phyloP scores from a whole-genome alignment of 257 asterid genomes.

The Nicotiana noctiflora region DNA sequence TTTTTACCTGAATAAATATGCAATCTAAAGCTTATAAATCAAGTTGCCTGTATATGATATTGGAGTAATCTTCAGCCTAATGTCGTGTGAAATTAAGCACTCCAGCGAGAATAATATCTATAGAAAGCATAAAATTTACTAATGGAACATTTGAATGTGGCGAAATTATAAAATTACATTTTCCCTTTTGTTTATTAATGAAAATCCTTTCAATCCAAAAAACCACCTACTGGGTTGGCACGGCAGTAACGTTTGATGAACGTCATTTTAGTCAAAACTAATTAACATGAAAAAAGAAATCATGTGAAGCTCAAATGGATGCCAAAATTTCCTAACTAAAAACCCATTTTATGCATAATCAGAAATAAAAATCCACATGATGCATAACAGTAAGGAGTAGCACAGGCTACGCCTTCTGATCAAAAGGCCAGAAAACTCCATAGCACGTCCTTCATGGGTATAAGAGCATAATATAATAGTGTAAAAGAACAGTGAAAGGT shows the following conservation, averaged over 20 bases:
- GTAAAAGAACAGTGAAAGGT: background rate
- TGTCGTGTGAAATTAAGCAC: no score
- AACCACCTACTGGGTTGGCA: background rate
- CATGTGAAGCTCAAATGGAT: background rate
- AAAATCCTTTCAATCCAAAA: background rate
- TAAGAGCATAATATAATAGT: background rate
- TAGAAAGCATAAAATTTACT: no score
- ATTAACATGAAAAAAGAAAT: background rate
- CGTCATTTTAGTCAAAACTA: background rate
- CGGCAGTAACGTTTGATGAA: background rate
- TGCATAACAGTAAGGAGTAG: background rate
- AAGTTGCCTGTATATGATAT: background rate
- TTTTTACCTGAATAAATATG: background rate
- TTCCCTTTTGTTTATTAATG: background rate
- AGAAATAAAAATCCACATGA: background rate
- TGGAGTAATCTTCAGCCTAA: background rate
- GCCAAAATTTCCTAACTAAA: background rate
- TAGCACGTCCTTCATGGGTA: background rate
- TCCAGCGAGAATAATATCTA: no score
- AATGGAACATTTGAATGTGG: background rate
- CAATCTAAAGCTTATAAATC: background rate
- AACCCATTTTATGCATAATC: background rate
- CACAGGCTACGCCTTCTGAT: background rate
- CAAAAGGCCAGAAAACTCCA: background rate
- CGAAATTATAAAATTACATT: background rate